phyloP scores from a whole-genome alignment of 2,329 filamentous ascomycete genomes.

The Ophiostoma tasmaniense region DNA sequence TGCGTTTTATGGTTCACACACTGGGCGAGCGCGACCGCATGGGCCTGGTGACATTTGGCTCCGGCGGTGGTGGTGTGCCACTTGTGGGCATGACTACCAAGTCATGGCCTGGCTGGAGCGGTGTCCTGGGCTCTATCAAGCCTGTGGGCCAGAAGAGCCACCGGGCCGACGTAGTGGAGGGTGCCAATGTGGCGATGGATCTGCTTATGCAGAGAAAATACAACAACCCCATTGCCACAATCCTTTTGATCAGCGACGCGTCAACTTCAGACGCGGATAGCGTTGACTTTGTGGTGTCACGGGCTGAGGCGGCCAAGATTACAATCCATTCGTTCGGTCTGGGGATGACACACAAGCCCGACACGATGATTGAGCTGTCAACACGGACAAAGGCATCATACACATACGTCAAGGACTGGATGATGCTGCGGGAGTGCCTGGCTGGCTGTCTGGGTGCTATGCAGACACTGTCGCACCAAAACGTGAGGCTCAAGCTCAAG shows the following conservation, averaged over 20 bases:
- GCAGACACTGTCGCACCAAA: constrained; percentile 94
- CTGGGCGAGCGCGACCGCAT: constrained; percentile 91
- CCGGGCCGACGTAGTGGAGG: constrained; percentile 92
- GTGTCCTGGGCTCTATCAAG: constrained; percentile 76
- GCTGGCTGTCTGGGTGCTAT: constrained; percentile 86
- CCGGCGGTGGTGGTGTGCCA: constrained; percentile 83
- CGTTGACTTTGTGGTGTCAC: constrained; percentile 93
- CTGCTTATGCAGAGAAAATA: constrained; percentile 95
- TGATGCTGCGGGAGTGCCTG: constrained; percentile 97
- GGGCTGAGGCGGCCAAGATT: constrained; percentile 95
- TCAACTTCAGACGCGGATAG: constrained; percentile 90
- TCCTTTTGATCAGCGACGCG: constrained; percentile 94
- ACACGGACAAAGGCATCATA: constrained; percentile 94
- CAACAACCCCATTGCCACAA: constrained; percentile 89
- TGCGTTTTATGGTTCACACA: constrained; percentile 83
- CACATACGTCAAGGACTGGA: constrained; percentile 99
- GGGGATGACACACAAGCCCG: constrained; percentile 93
- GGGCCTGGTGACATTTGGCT: constrained; percentile 95
- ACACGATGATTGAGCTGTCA: constrained; percentile 97
- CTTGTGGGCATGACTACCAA: constrained; percentile 98
- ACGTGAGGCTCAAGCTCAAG: constrained; percentile 89
- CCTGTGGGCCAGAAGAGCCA: constrained; percentile 95
- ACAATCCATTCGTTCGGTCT: constrained; percentile 94
- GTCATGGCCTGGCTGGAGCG: constrained; percentile 84
- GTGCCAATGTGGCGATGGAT: constrained; percentile 97